These are phyloP conservation scores for Rhodocollybia butyracea DNA, from an alignment of 768 basidiomycete species.

Conservation along the genomic window DNA sequence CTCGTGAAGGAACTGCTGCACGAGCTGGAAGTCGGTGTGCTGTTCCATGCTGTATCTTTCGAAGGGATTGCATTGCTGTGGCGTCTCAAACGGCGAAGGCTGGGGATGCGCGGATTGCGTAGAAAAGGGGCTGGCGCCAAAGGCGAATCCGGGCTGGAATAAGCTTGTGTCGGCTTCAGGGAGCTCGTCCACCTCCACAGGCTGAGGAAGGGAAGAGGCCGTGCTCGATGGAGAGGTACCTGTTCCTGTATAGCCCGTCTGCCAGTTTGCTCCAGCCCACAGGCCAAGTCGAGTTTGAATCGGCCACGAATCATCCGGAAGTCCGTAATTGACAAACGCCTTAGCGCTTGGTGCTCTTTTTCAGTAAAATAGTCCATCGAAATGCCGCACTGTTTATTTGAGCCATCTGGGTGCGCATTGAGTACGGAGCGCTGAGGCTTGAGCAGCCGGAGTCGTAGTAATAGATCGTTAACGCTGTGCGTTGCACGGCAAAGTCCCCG, in stretches of 20 bases:
- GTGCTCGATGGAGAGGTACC: background rate
- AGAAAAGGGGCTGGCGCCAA: slow-evolving; percentile 21
- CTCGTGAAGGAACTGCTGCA: background rate
- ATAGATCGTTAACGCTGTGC: too few relatives aligned
- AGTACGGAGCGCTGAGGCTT: too few relatives aligned
- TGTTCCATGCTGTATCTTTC: slow-evolving; percentile 1
- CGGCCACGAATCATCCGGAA: slow-evolving; percentile 1
- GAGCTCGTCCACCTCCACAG: slow-evolving; percentile 40
- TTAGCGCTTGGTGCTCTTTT: slow-evolving; percentile 50
- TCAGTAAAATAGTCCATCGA: too few relatives aligned
- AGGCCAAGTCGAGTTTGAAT: background rate
- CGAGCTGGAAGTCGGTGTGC: background rate
- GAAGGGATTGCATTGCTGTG: slow-evolving; percentile 8
- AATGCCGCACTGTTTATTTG: too few relatives aligned
- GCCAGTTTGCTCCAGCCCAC: background rate
- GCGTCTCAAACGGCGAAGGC: slow-evolving; percentile 16
- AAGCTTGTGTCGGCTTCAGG: slow-evolving; percentile 47
- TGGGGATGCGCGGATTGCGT: background rate
- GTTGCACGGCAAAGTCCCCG: too few relatives aligned
- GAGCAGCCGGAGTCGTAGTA: too few relatives aligned
- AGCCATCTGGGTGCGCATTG: too few relatives aligned
- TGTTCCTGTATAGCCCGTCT: slow-evolving; percentile 1
- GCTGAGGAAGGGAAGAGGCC: slow-evolving; percentile 8
- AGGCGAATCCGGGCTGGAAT: slow-evolving; percentile 41
- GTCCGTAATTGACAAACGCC: slow-evolving; percentile 29